Evolutionary conservation across 805 yeast genomes (phyloP), one percentile per base, ranked within the genome.

Genomic region (Komagataella mondaviorum): DNA sequence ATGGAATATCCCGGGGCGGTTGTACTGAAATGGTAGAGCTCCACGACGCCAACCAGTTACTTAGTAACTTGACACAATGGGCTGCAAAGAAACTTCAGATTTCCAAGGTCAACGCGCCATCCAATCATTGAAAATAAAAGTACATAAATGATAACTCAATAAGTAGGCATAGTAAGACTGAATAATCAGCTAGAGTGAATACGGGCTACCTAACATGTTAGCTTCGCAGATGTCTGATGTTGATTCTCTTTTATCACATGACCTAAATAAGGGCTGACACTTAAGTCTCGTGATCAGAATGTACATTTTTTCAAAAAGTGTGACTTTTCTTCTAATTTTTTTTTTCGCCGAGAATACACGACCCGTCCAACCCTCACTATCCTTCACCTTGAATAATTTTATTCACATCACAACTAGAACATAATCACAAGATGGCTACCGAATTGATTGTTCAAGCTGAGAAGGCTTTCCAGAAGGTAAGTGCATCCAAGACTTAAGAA

Each of bases 381-480:
- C 50, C 22, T 48, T n/a, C 49, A 23, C 44, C 22, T 22, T 45
- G 47, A 45, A 45, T 20, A 45, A 45, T 17, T 36, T 36, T 47
- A 39, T 44, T 20, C 44, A 46, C 49, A 51, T 49, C 51, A 51
- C 55, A 58, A 61, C 57, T 56, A 56, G 55, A 55, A 51, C 52
- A 53, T 30, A 30, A 30, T 30, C 39, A 30, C 39, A 80, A 79
- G 79, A 93, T 91, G 98, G 95, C 98, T 74, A 86, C 98, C 78
- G 99, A 93, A 85, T 88, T 93, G 81, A 91, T 96, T 76, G 99
- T 93, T 81, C 99, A 93, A 85, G 86, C 97, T 74, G 99, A 93
- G 85, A 91, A 96, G 81, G 99, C 99, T 89, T 93, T 85, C 96
- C 99, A 93, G 85, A 93, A 93, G 95, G 96, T 88, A 81, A 73